Percentiles rank a stretch among this genome's conserved stretches.
phyloP scores from a whole-genome alignment of 164 flowering plant genomes.

The Brasenia schreberi region DNA sequence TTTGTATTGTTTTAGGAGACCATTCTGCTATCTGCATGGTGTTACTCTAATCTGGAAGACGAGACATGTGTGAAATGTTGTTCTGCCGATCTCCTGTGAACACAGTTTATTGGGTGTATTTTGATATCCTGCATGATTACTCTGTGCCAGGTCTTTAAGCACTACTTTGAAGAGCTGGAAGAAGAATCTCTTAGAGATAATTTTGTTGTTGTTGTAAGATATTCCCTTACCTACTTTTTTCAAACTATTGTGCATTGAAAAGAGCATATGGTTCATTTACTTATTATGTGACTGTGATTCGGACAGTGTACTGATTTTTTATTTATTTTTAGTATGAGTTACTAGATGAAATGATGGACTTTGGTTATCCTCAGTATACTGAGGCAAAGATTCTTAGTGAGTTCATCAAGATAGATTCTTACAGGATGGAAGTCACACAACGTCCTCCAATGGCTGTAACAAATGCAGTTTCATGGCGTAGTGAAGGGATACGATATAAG shows the following conservation, averaged over 20 bases:
- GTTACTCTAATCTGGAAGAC: no score
- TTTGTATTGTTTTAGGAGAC: no score
- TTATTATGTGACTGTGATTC: no score
- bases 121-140: not conserved
- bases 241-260: no score
- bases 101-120: no score
- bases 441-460: constrained; percentile 99
- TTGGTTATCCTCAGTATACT: constrained; percentile 96
- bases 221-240: no score
- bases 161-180: constrained; percentile 93
- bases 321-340: constrained; percentile 64
- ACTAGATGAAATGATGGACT: constrained; percentile 99
- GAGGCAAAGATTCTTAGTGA: constrained; percentile 97
- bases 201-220: constrained; percentile 87
- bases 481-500: constrained; percentile 96
- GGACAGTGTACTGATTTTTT: not conserved
- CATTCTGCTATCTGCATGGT: no score
- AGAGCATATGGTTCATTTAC: no score
- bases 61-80: no score
- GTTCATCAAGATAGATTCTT: constrained; percentile 98
- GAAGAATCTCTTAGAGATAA: constrained; percentile 98
- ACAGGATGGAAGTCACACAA: constrained; percentile 93
- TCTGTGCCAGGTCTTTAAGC: constrained; percentile 67
- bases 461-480: constrained; percentile 99
- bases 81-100: no score